These are phyloP conservation scores for Euphrasia arctica DNA, from an alignment of 305 asterid species.

Conservation along the genomic window DNA sequence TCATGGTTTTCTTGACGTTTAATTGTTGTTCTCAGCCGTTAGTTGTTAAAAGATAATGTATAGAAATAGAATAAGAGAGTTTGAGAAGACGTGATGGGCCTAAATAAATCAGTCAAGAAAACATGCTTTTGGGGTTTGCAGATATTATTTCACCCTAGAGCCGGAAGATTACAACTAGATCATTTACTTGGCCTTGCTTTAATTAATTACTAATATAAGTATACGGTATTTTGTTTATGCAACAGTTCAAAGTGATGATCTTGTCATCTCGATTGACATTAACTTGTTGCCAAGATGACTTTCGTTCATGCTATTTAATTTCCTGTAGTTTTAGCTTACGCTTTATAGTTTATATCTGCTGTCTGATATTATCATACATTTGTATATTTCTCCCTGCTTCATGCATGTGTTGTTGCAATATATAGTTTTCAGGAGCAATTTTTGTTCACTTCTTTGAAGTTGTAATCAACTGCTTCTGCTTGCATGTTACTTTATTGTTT, in stretches of 20 bases:
- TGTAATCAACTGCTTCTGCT: slow-evolving; percentile 11
- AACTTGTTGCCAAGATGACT: not conserved
- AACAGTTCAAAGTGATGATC: not conserved
- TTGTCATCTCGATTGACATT: slow-evolving; percentile 1
- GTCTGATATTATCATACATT: slow-evolving; percentile 6
- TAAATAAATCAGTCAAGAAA: not conserved
- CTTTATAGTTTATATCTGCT: not conserved
- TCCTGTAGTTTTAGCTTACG: not conserved
- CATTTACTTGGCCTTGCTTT: not conserved
- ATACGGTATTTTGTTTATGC: not conserved
- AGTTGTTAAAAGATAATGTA: not conserved
- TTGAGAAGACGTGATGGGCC: slow-evolving; percentile 10
- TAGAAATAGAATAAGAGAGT: slow-evolving; percentile 6
- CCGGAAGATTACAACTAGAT: not conserved
- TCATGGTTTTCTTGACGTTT: not conserved
- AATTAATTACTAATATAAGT: not conserved
- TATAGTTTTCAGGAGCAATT: not conserved
- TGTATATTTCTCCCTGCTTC: slow-evolving; percentile 15
- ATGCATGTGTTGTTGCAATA: slow-evolving; percentile 10
- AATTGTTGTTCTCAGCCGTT: not conserved
- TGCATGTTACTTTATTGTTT: slow-evolving; percentile 21
- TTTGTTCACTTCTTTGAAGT: not conserved
- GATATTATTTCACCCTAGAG: slow-evolving; percentile 1
- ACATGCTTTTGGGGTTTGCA: not conserved
- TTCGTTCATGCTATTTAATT: slow-evolving; percentile 2